These are phyloP conservation scores for grape (Vitis vinifera) DNA, from an alignment of 164 flowering plant genomes.

Conservation along the genomic window DNA sequence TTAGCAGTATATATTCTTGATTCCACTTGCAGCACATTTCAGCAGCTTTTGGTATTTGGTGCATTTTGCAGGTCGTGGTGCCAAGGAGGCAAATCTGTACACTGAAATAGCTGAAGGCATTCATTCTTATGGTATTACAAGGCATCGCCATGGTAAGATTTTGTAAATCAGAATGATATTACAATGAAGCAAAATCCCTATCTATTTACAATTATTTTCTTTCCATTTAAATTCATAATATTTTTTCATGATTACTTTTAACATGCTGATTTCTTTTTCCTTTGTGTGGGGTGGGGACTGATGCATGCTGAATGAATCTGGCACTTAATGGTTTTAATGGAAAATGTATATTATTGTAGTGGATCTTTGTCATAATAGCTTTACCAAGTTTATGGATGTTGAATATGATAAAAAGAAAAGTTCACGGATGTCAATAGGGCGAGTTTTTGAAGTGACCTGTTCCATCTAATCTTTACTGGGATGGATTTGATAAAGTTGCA, in stretches of 20 bases:
- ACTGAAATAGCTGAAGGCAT: constrained; percentile 97
- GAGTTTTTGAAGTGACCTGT: too few species aligned
- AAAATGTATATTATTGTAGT: neutral
- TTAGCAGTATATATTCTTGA: neutral
- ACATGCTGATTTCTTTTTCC: too few species aligned
- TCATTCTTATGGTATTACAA: constrained; percentile 83
- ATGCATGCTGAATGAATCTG: neutral
- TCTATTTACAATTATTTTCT: neutral
- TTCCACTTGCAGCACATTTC: constrained; percentile 3
- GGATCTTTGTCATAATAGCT: neutral
- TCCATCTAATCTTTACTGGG: too few species aligned
- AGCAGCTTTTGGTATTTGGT: constrained; percentile 13
- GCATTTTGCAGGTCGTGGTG: constrained; percentile 75
- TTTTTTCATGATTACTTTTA: too few species aligned
- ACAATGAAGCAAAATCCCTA: neutral
- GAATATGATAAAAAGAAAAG: too few species aligned
- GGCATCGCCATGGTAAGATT: constrained; percentile 90
- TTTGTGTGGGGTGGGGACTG: neutral
- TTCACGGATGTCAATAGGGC: too few species aligned
- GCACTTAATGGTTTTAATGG: neutral
- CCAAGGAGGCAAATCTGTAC: constrained; percentile 86
- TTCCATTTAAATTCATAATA: too few species aligned
- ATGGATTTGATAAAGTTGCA: too few species aligned
- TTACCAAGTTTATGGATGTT: too few species aligned
- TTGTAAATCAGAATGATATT: neutral